Evolutionary conservation across 2,329 filamentous ascomycete genomes (phyloP), one percentile per base, ranked within the genome.

Genomic region (Ceratocystiopsis sp.): DNA sequence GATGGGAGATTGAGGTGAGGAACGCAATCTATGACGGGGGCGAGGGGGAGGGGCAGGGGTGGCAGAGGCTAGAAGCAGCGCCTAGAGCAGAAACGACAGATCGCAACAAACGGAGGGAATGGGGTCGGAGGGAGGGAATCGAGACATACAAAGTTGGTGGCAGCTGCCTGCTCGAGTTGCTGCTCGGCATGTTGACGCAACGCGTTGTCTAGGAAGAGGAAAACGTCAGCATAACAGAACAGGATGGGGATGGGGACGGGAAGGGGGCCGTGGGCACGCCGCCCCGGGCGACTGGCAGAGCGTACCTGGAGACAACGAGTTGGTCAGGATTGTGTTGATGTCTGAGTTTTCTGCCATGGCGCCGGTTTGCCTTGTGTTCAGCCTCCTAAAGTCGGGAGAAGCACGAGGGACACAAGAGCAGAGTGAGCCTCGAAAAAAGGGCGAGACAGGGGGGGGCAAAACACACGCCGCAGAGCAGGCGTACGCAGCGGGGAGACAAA

Each of bases 291-390:
- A 34, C 13, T 13, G 11, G 11, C 3, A 3, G 33, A 3, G 65
- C 81, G 63, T 69, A 96, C 91, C 89, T 60, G 87, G 74, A 60
- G 87, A 93, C 67, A 96, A 78, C 64, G 91, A 96, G 71, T 87
- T 89, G 67, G 85, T 78, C 71, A 98, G 82, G 70, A 98, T 89
- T 69, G 86, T 81, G 71, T 89, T 93, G 71, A 96, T 93, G 70
- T 96, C 85, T 82, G 93, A 67, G 58, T 56, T 87, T 69, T 69
- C 73, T 64, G 71, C 73, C 72, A 75, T 85, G 17, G 35, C 15
- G 35, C 35, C 13, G 12, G 33, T 34, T 34, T 34, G 13, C 33
- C 13, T 34, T 15, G 33, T 34, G 33, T 29, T 8, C 25, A 29
- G 25, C 25, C 25, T 29, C 25, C 7, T 4, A 8, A 29, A 7